Evolutionary conservation across 2,329 filamentous ascomycete genomes (phyloP).

Genomic region (Lachnellula suecica): DNA sequence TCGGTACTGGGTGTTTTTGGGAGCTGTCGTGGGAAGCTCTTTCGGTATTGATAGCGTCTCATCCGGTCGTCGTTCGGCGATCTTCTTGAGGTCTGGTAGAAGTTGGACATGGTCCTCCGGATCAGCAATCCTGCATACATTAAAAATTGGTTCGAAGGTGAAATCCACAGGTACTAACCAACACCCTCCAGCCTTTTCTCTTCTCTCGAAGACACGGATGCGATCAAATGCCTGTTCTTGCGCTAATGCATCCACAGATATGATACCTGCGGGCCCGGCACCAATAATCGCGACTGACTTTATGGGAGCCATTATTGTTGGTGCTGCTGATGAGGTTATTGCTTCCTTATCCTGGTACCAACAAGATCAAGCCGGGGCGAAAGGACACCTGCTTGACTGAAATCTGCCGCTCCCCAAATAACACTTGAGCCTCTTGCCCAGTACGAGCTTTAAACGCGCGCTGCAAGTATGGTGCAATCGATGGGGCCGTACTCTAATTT

Average conservation of each 20-base stretch:
- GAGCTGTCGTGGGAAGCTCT: slow-evolving; percentile 45
- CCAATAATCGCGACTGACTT: slow-evolving; percentile 58
- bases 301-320: slow-evolving; percentile 23
- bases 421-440: no score
- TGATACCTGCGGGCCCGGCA: slow-evolving; percentile 58
- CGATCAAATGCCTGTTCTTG: slow-evolving; percentile 58
- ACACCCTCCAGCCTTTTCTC: slow-evolving; percentile 58
- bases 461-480: no score
- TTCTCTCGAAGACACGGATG: slow-evolving; percentile 61
- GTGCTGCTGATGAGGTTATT: no score
- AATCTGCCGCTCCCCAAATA: no score
- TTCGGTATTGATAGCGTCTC: slow-evolving; percentile 45
- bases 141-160: background rate
- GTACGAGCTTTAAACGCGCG: no score
- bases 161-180: slow-evolving; percentile 46
- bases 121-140: slow-evolving; percentile 40
- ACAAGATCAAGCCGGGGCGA: no score
- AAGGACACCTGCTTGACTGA: no score
- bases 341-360: no score
- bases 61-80: slow-evolving; percentile 51
- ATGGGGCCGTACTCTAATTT: no score
- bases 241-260: slow-evolving; percentile 58
- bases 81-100: slow-evolving; percentile 43
- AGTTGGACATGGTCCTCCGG: slow-evolving; percentile 36
- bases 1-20: slow-evolving; percentile 43